Evolutionary conservation across 2,329 filamentous ascomycete species (phyloP), one percentile per base, ranked within the genome.

Genomic region (Aspergillus eucalypticola): DNA sequence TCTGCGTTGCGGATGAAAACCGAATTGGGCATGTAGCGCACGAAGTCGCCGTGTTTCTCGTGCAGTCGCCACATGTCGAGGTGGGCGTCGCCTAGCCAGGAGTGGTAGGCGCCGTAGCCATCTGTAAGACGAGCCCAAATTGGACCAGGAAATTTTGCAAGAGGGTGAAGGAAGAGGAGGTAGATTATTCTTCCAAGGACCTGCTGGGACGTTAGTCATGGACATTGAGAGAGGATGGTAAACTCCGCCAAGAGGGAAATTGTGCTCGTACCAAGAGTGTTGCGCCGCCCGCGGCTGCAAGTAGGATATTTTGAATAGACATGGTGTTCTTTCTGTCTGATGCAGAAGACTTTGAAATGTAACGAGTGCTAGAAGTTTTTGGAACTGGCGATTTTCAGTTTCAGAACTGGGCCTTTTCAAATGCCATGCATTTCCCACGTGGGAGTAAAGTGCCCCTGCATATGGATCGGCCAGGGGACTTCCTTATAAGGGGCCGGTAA

Each of bases 91-190:
- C 72, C 71, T 42, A 56, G 64, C 60, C 61, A 67, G 48, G 64
- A 54, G 56, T 68, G 63, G 49, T 69, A 71, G 6, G 51, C 59
- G n/a, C 42, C 62, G 51, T 69, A 72, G 42, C 67, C 59, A 67
- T 87, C 82, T 17, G 86, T 86, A 66, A 89, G 74, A 68, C 85
- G 88, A 60, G 84, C 86, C 41, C 41, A 27, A 13, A 53, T 6
- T 7, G 50, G 50, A 11, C 50, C 50, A 25, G 50, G 50, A 13
- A 21, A 53, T 39, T 53, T 38, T 17, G 50, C 50, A 5, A 39
- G 15, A 5, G 50, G 50, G 32, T 53, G 50, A 6, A 53, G 32
- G 19, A 41, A 38, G 19, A 46, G 42, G 19, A 19, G 42, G 19
- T 46, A 46, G 5, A 46, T 46, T 8, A 41, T 3, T 41, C 38